Evolutionary conservation across 2,329 filamentous ascomycete genomes (phyloP).

Genomic region (Venturia asperata): DNA sequence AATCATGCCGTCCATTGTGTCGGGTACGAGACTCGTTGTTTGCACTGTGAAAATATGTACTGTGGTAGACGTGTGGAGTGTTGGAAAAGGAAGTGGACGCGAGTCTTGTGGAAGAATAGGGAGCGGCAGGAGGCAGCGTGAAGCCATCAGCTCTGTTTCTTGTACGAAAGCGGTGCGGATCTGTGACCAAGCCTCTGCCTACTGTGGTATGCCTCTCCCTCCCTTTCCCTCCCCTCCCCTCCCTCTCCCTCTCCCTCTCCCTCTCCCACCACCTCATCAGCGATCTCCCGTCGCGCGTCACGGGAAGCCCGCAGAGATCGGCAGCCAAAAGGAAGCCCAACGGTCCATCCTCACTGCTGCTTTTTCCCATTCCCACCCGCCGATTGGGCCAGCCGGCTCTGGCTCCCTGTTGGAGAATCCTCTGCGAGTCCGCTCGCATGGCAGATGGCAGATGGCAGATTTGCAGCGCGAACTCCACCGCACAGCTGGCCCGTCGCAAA

Average conservation of each 20-base stretch:
- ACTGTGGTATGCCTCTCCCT: too few relatives aligned
- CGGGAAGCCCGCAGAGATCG: slow-evolving; percentile 4
- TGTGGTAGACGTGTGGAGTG: not conserved
- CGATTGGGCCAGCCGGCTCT: not conserved
- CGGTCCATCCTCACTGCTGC: too few relatives aligned
- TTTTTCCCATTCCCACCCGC: not conserved
- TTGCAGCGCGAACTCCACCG: not conserved
- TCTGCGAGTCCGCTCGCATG: not conserved
- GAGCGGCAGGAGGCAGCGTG: too few relatives aligned
- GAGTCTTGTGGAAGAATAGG: not conserved
- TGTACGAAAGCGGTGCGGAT: too few relatives aligned
- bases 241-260: too few relatives aligned
- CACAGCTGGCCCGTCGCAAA: slow-evolving; percentile 1
- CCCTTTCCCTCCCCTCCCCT: too few relatives aligned
- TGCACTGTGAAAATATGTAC: too few relatives aligned
- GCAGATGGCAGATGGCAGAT: slow-evolving; percentile 11
- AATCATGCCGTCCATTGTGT: not conserved
- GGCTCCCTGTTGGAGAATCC: not conserved
- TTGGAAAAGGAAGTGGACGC: not conserved
- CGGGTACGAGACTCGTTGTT: not conserved
- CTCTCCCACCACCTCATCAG: not conserved
- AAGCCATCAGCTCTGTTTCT: too few relatives aligned
- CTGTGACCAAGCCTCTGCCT: too few relatives aligned
- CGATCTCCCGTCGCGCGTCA: slow-evolving; percentile 9
- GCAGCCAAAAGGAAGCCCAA: not conserved